These are phyloP conservation scores for Kluyveromyces wickerhamii DNA, from an alignment of 805 yeast species.

Conservation along the genomic window DNA sequence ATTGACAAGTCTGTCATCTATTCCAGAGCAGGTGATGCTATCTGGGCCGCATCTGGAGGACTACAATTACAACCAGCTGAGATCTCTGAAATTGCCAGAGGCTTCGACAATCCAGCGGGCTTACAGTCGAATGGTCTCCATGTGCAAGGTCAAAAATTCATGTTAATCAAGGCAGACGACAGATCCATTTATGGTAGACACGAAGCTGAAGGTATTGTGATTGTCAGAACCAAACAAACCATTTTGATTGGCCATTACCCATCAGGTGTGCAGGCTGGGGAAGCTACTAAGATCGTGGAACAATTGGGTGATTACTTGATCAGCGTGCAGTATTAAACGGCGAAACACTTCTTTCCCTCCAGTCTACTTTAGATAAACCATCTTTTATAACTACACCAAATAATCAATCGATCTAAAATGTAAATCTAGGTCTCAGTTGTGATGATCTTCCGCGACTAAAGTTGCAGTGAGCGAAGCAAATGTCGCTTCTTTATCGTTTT, in stretches of 20 bases:
- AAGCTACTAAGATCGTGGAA: constrained; percentile 90
- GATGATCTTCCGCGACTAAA: too few species aligned
- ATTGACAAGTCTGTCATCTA: constrained; percentile 89
- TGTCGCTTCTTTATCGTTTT: too few species aligned
- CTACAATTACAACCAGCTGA: constrained; percentile 61
- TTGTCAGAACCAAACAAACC: constrained; percentile 91
- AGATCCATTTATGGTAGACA: constrained; percentile 91
- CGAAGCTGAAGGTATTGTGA: constrained; percentile 80
- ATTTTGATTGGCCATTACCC: constrained; percentile 92
- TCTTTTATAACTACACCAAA: background rate
- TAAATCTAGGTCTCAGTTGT: too few species aligned
- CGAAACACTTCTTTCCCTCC: too few species aligned
- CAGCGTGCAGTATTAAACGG: constrained; percentile 65
- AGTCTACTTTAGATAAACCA: too few species aligned
- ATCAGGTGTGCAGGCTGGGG: constrained; percentile 84
- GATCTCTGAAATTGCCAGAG: constrained; percentile 63
- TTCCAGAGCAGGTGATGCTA: constrained; percentile 89
- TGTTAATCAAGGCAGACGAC: constrained; percentile 80
- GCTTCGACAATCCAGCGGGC: constrained; percentile 69
- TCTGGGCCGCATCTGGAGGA: constrained; percentile 82
- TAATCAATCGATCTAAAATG: too few species aligned
- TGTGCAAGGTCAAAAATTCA: constrained; percentile 77
- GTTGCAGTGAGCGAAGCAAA: too few species aligned
- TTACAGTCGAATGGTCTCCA: constrained; percentile 85
- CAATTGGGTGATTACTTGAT: constrained; percentile 93